phyloP scores from a whole-genome alignment of 768 basidiomycete species.

The Trametes coccinea region DNA sequence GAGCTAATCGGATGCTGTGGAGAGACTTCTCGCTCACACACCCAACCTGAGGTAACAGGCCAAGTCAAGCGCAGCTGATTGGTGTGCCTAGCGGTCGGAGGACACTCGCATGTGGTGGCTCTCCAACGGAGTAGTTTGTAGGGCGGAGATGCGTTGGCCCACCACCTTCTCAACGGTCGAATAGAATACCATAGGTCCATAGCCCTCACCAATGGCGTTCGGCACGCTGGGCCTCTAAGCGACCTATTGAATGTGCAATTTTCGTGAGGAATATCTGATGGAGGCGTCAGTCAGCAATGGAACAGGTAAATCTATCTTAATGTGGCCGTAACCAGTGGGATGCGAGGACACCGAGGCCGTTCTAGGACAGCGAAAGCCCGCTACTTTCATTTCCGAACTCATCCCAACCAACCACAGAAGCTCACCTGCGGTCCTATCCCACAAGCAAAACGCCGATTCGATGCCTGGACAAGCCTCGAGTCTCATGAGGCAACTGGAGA shows the following conservation, averaged over 20 bases:
- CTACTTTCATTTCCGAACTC: slow-evolving; percentile 7
- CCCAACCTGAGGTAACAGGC: background rate
- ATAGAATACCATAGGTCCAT: no score
- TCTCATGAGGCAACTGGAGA: background rate
- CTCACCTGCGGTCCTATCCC: background rate
- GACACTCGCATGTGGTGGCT: background rate
- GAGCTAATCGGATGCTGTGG: slow-evolving; percentile 15
- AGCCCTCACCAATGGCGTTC: no score
- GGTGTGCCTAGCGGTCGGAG: slow-evolving; percentile 4
- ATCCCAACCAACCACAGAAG: slow-evolving; percentile 6
- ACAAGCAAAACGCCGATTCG: background rate
- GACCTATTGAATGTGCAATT: no score
- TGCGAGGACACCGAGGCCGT: no score
- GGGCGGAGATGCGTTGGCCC: background rate
- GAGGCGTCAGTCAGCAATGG: no score
- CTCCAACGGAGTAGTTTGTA: background rate
- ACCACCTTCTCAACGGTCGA: background rate
- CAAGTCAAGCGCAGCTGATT: background rate
- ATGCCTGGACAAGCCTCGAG: background rate
- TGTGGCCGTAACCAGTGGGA: no score
- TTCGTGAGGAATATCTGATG: no score
- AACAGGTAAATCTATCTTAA: no score
- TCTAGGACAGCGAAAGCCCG: background rate
- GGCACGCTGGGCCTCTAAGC: no score
- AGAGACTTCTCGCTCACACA: background rate